These are phyloP conservation scores for Dothistroma septosporum DNA, from an alignment of 2,329 filamentous ascomycete species.

Conservation along the genomic window DNA sequence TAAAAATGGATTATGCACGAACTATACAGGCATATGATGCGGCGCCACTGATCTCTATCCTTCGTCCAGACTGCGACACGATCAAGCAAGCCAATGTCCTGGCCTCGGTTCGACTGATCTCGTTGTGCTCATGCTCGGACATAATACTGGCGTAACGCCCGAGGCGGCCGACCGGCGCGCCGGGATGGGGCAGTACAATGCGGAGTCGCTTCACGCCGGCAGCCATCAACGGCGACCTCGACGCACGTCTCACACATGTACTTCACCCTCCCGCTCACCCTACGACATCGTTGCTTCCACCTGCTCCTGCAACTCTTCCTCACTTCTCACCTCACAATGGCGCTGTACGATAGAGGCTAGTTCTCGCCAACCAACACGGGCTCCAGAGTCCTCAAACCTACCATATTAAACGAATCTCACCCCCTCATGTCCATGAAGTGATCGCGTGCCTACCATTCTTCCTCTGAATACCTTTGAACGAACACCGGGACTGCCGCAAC, in stretches of 20 bases:
- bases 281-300: not conserved
- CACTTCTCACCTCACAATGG: conserved; percentile 14
- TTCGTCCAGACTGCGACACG: not conserved
- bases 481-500: not conserved
- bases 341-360: conserved; percentile 29
- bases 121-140: not conserved
- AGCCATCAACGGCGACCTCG: not conserved
- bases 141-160: not conserved
- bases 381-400: conserved; percentile 15
- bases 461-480: not conserved
- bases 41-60: not conserved
- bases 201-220: not conserved
- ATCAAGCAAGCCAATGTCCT: not conserved
- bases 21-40: not conserved
- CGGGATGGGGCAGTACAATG: not conserved
- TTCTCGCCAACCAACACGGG: conserved; percentile 4
- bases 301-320: not conserved
- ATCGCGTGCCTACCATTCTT: conserved; percentile 1
- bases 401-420: conserved; percentile 2
- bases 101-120: not conserved
- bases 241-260: not conserved
- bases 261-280: not conserved
- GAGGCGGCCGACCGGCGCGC: not conserved
- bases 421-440: not conserved
- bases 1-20: not conserved